A percentile compares a stretch with the other conserved stretches of the same genome.
Evolutionary conservation across 805 yeast species (phyloP).

Genomic region (Nakazawaea ernobii): DNA sequence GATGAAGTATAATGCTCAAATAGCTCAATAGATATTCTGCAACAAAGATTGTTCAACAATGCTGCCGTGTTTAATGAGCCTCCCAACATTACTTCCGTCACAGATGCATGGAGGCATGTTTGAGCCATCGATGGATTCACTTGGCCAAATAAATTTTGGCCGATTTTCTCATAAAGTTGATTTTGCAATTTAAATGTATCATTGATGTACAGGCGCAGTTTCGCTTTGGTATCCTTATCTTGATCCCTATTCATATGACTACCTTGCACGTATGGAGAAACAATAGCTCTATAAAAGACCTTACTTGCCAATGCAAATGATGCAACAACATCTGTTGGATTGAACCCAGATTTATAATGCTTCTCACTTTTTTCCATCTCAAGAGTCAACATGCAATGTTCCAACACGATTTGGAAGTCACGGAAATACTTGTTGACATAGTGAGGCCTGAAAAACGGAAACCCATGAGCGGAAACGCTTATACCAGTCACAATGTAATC

Average conservation of each 20-base stretch:
- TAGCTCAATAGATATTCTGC: conserved; percentile 6
- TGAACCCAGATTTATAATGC: not conserved
- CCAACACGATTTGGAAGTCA: not conserved
- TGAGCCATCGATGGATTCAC: not conserved
- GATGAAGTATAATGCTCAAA: conserved; percentile 6
- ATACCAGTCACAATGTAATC: not conserved
- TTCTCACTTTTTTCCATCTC: not conserved
- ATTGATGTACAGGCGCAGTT: not conserved
- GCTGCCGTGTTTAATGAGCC: conserved; percentile 2
- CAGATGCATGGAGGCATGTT: conserved; percentile 3
- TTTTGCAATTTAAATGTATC: not conserved
- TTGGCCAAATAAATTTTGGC: not conserved
- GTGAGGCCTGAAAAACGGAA: conserved; percentile 5
- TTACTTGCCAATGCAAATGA: not conserved
- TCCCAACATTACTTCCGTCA: conserved; percentile 3
- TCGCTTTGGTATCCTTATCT: not conserved
- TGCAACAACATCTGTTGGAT: not conserved
- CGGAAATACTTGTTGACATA: conserved; percentile 5
- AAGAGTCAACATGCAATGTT: not conserved
- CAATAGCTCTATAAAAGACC: not conserved
- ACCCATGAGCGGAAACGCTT: not conserved
- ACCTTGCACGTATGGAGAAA: not conserved
- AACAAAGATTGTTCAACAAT: not conserved
- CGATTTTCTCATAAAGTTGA: not conserved
- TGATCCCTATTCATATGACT: not conserved